Conservation (phyloP, 2,329 filamentous ascomycete genomes). For the Colletotrichum nymphaeae region DNA sequence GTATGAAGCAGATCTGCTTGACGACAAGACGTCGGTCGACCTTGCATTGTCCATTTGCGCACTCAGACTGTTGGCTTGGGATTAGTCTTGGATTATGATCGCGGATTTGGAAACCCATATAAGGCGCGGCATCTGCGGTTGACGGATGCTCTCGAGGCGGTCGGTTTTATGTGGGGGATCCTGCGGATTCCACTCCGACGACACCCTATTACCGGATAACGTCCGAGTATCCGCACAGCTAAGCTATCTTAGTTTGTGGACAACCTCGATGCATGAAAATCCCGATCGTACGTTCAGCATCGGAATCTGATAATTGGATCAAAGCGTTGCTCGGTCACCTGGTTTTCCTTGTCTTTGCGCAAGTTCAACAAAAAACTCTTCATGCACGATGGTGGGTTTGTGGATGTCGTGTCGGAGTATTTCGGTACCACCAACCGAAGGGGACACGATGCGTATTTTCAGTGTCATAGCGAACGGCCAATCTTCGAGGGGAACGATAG, state of each 20-base stretch:
- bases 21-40: not conserved
- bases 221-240: not conserved
- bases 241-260: not conserved
- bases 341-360: not conserved
- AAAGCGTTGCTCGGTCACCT: not conserved
- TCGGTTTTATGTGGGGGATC: not conserved
- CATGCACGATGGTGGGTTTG: not conserved
- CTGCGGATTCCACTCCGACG: not conserved
- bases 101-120: not conserved
- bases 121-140: not conserved
- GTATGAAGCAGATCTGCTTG: not conserved
- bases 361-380: not conserved
- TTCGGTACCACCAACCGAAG: not conserved
- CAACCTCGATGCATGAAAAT: not conserved
- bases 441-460: too few relatives aligned
- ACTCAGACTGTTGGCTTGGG: not conserved
- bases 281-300: not conserved
- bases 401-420: not conserved
- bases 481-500: not conserved
- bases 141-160: not conserved
- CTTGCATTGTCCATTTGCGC: not conserved
- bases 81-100: not conserved
- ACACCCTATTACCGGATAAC: not conserved
- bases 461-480: not conserved
- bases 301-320: not conserved